phyloP scores from a whole-genome alignment of 345 rosid genomes.

The Erucastrum elatum region DNA sequence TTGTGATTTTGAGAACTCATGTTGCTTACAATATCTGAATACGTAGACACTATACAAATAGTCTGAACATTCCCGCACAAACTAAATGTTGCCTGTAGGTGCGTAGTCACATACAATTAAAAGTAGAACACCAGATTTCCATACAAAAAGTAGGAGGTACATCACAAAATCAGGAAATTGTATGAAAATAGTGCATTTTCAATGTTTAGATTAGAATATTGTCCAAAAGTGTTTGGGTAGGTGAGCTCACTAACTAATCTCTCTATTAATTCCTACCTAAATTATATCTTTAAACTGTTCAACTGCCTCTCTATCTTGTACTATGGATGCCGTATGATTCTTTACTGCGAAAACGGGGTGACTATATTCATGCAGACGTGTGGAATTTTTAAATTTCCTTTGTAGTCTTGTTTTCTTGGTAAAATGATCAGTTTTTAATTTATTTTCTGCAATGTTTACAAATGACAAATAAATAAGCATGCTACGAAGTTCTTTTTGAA shows the following conservation, averaged over 20 bases:
- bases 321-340: neutral
- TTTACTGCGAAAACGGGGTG: no score
- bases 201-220: neutral
- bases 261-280: neutral
- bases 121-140: neutral
- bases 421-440: neutral
- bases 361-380: neutral
- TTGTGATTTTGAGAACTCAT: neutral
- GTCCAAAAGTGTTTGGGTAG: conserved; percentile 8
- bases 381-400: neutral
- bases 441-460: neutral
- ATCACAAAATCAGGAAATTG: neutral
- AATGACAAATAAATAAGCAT: neutral
- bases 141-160: neutral
- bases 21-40: neutral
- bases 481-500: neutral
- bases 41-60: neutral
- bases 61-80: neutral
- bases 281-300: neutral
- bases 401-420: neutral
- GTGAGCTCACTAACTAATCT: conserved; percentile 10
- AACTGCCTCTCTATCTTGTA: neutral
- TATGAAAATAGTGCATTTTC: neutral
- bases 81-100: neutral
- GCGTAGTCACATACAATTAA: neutral